Conservation (phyloP, 164 flowering plant genomes). For the Umbellularia californica region DNA sequence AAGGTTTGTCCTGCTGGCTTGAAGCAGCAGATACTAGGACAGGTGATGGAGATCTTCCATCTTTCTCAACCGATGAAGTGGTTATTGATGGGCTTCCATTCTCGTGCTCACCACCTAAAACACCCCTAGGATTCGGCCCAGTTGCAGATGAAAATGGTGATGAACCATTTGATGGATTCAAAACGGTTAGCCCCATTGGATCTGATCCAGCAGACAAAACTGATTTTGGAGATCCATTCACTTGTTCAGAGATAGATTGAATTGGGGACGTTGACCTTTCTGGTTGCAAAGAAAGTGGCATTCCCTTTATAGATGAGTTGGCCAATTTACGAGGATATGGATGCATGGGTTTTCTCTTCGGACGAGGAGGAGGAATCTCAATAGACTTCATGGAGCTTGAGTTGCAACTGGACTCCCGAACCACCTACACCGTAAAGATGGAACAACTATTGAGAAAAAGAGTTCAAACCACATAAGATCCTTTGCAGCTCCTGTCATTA, state of each 20-base stretch:
- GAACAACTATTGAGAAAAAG: neutral
- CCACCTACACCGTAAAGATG: constrained; percentile 37
- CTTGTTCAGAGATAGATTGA: constrained; percentile 34
- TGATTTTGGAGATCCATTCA: constrained; percentile 61
- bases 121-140: constrained; percentile 1
- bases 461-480: constrained; percentile 19
- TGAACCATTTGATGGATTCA: constrained; percentile 31
- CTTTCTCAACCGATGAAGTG: constrained; percentile 24
- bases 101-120: constrained; percentile 7
- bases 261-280: constrained; percentile 35
- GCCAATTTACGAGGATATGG: constrained; percentile 79
- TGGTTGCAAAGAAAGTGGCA: constrained; percentile 12
- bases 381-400: constrained; percentile 39
- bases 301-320: constrained; percentile 21
- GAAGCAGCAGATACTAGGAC: constrained; percentile 15
- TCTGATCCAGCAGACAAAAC: constrained; percentile 57
- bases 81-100: constrained; percentile 19
- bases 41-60: constrained; percentile 21
- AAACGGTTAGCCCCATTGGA: constrained; percentile 27
- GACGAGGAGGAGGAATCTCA: constrained; percentile 90
- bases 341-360: constrained; percentile 75
- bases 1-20: constrained; percentile 16
- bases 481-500: constrained; percentile 10
- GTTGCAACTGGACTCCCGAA: constrained; percentile 39
- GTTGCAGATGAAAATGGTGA: constrained; percentile 51